Base-by-base conservation (phyloP, 306 rosid species). In the Begonia peltatifolia region DNA sequence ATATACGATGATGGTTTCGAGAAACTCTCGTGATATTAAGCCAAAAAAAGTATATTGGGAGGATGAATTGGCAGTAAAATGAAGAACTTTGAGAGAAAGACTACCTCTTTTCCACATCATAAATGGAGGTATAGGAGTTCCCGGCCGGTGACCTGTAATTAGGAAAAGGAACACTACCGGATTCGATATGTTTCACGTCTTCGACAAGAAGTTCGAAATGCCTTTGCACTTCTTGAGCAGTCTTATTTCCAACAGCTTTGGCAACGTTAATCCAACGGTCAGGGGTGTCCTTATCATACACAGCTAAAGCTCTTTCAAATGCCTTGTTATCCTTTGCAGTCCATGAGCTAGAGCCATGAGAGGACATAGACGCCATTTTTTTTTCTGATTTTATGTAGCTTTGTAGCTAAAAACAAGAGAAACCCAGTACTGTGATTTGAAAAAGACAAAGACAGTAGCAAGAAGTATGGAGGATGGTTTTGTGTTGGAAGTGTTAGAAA, bases 241-340 rank as follows among this genome's bases (percentile, higher is more conserved):
- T 73, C 49, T 73, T 68, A 3, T 52, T 61, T 14, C 74, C 79
- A 1, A 68, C 63, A 17, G 68, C 68, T 47, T 53, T 68, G 42
- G 79, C 75, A 47, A 74, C 75, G 58, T 74, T 74, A 9, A 57
- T 52, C 79, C 79, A 74, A 62, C 79, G 36, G 9, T 74, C 72
- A 11, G 75, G 72, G 10, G 72, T 74, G 52, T 74, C 75, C 46
- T 62, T 63, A 51, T 74, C 79, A 22, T 65, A 65, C 60, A 57
- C 22, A 55, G 79, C 75, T 15, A 74, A 60, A 12, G 79, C 79
- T 23, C 36, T 62, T 16, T 74, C 72, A 43, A 74, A 69, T 22
- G 44, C 42, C 41, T 74, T 74, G 72, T 69, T 69, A 66, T 74
- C 66, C 22, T 65, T 58, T 16, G 65, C 60, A 6, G 75, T 74